These are phyloP conservation scores for Zanthoxylum bungeanum DNA, from an alignment of 345 rosid genomes.

Conservation along the genomic window DNA sequence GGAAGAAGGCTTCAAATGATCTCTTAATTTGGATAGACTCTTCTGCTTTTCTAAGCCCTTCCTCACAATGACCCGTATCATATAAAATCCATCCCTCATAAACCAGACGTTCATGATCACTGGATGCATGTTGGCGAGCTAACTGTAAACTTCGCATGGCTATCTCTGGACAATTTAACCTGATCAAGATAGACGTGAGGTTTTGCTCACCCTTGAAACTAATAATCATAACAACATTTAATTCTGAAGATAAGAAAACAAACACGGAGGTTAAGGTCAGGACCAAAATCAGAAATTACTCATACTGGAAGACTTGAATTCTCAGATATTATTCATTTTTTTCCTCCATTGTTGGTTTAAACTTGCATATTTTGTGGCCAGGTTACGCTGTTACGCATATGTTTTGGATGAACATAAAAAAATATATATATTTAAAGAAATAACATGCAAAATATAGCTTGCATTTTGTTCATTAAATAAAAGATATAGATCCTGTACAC, in stretches of 20 bases:
- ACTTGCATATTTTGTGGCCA: not conserved
- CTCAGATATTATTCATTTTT: not conserved
- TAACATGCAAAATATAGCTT: not conserved
- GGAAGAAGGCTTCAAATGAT: slow-evolving; percentile 98
- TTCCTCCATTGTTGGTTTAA: not conserved
- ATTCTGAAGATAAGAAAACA: not conserved
- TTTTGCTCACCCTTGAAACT: not conserved
- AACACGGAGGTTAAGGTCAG: not conserved
- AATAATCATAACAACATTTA: slow-evolving; percentile 6
- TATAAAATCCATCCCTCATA: slow-evolving; percentile 99
- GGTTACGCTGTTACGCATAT: not conserved
- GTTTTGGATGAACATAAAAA: not conserved
- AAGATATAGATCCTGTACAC: not conserved
- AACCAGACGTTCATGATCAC: slow-evolving; percentile 85
- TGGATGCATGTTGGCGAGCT: slow-evolving; percentile 84
- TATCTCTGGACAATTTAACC: slow-evolving; percentile 95
- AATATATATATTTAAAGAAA: not conserved
- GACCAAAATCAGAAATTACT: not conserved
- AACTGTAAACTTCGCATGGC: slow-evolving; percentile 96
- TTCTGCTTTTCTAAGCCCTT: slow-evolving; percentile 90
- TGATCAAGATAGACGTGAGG: slow-evolving; percentile 22
- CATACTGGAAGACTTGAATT: not conserved
- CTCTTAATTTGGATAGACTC: slow-evolving; percentile 74
- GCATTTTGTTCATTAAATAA: not conserved
- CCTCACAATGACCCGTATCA: slow-evolving; percentile 93